Conservation (phyloP, 1,284 basidiomycete species). For the Bondarzewia mesenterica region DNA sequence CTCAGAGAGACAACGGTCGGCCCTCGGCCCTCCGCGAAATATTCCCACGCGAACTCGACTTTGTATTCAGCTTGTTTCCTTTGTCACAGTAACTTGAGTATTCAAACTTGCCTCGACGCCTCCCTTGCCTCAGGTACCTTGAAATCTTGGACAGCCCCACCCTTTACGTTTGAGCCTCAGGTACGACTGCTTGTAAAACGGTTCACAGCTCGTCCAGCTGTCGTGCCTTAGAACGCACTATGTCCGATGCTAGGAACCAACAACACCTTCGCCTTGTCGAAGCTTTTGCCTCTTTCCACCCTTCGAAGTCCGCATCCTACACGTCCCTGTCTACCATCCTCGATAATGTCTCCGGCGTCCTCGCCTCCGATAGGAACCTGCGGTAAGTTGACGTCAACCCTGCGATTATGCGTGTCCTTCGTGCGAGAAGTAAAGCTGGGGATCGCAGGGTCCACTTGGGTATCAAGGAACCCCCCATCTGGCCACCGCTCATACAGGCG, state of each 20-base stretch:
- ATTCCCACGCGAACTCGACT: too few species aligned
- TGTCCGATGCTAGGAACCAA: background rate
- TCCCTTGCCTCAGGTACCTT: too few species aligned
- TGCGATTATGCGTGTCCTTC: too few species aligned
- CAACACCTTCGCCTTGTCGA: constrained; percentile 3
- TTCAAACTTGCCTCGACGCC: too few species aligned
- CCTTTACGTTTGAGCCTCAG: too few species aligned
- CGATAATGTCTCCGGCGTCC: constrained; percentile 4
- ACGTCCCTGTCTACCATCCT: background rate
- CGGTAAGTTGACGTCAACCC: constrained; percentile 6
- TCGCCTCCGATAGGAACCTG: constrained; percentile 8
- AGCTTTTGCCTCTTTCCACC: background rate
- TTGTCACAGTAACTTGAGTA: too few species aligned
- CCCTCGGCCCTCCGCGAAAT: too few species aligned
- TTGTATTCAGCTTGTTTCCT: too few species aligned
- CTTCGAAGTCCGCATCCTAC: background rate
- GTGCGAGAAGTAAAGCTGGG: background rate
- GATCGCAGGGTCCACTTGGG: constrained; percentile 38
- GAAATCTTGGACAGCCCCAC: too few species aligned
- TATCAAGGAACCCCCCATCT: constrained; percentile 35
- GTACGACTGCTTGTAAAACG: too few species aligned
- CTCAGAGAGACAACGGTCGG: too few species aligned
- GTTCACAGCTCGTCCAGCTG: too few species aligned
- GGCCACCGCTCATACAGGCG: constrained; percentile 41
- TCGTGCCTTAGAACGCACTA: background rate